Base-by-base conservation (phyloP, 371 early-diverging fungal genomes). In the Lichtheimia ornata region DNA sequence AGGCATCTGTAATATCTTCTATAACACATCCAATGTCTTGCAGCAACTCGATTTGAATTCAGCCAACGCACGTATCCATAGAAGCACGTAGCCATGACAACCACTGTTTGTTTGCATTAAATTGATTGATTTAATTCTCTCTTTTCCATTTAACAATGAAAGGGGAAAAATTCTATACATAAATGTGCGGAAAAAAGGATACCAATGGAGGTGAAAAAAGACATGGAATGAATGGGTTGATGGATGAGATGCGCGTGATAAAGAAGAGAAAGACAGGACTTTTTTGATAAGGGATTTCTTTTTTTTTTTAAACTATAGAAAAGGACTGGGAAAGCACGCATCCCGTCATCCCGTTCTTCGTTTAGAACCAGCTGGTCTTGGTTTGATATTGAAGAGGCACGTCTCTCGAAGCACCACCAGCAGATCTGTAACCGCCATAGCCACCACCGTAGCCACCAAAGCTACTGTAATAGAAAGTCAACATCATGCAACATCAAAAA, bases 301-400 rank as follows among this genome's bases (percentile, higher is more conserved):
- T 18, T 47, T 12, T 47, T 47, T 47, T 17, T 47, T 17, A 47
- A 22, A 18, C n/a, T 18, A 5, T 47, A 45, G 18, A 47, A 22
- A 47, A 47, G 47, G 47, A 47, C 47, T 22, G 47, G 22, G 47
- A 27, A 49, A 52, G 25, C 53, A 28, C 53, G 53, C 53, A 52
- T 52, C 53, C 53, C 22, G 22, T 28, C 53, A 22, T 52, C 28
- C 53, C 25, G 17, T 28, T 41, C 50, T 57, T 61, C 50, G 47
- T 61, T 83, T 81, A 90, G 72, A 90, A 90, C 90, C 90, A 90
- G 80, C 87, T 89, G 62, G 83, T 84, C 76, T 81, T 81, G 63
- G 64, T 77, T 58, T 80, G 81, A 53, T 68, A 67, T 41, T 68
- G 66, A 47, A 65, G 60, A 62, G 78, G 76, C 27, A 69, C 76